Percentiles rank a stretch among this genome's conserved stretches.
Evolutionary conservation across 345 rosid genomes (phyloP).

Genomic region (Eucalyptus curtisii): DNA sequence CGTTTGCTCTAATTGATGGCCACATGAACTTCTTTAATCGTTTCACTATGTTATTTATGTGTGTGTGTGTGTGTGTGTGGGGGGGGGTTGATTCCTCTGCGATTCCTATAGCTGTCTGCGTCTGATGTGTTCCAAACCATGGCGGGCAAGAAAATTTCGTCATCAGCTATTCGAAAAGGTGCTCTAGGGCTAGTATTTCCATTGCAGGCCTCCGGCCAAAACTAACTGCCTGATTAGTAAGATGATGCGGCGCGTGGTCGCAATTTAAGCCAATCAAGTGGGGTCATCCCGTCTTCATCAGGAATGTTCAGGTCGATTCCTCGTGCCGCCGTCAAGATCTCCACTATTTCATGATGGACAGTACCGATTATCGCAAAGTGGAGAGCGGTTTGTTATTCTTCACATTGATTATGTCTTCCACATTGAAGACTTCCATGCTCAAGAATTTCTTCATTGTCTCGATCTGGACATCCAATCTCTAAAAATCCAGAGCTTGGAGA

Average conservation of each 20-base stretch:
- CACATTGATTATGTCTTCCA: conserved; percentile 36
- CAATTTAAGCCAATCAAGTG: conserved; percentile 73
- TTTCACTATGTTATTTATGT: too few species aligned
- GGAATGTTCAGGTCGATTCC: conserved; percentile 53
- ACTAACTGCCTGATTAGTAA: conserved; percentile 44
- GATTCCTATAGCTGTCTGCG: too few species aligned
- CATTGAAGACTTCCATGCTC: conserved; percentile 8
- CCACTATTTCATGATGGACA: conserved; percentile 43
- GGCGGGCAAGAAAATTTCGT: too few species aligned
- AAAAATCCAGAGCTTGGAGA: conserved; percentile 53
- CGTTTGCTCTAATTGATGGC: too few species aligned
- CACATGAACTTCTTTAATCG: too few species aligned
- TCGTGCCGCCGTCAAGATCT: conserved; percentile 56
- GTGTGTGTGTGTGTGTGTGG: too few species aligned
- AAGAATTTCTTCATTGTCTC: conserved; percentile 55
- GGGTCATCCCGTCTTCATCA: conserved; percentile 64
- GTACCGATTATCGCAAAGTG: conserved; percentile 69
- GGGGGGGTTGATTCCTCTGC: too few species aligned
- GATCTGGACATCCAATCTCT: conserved; percentile 60
- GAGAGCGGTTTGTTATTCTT: conserved; percentile 61
- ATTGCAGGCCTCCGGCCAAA: conserved; percentile 51
- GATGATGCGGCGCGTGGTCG: conserved; percentile 49
- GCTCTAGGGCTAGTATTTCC: too few species aligned
- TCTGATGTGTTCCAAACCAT: too few species aligned
- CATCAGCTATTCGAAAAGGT: too few species aligned